Percentiles rank a stretch among this genome's conserved stretches.
Evolutionary conservation across 2,329 filamentous ascomycete genomes (phyloP).

Genomic region (Cladosporium sp.): DNA sequence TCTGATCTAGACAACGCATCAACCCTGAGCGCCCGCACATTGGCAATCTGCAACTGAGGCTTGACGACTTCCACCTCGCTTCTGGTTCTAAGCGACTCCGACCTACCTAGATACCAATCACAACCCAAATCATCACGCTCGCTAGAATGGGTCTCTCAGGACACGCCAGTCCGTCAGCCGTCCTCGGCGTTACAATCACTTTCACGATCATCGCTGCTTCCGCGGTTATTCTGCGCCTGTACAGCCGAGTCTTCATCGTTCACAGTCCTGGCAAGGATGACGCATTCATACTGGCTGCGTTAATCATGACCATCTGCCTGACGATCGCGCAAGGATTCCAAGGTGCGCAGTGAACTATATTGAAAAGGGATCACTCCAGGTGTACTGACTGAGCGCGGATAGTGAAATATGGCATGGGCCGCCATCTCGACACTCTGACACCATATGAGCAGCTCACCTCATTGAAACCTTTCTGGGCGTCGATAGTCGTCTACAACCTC

Average conservation of each 20-base stretch:
- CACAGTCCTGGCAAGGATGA: constrained; percentile 25
- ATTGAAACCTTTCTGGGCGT: constrained; percentile 24
- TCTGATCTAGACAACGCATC: background rate
- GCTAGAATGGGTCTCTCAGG: constrained; percentile 16
- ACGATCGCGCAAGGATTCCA: constrained; percentile 8
- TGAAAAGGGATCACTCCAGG: constrained; percentile 5
- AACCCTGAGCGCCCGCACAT: background rate
- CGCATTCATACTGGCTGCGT: constrained; percentile 16
- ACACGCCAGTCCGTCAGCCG: constrained; percentile 19
- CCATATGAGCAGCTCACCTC: constrained; percentile 17
- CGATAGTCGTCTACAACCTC: constrained; percentile 24
- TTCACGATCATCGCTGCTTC: constrained; percentile 20
- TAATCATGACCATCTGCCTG: background rate
- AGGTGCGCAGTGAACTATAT: constrained; percentile 6
- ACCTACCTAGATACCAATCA: background rate
- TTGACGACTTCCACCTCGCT: background rate
- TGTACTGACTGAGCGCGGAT: constrained; percentile 11
- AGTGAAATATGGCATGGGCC: constrained; percentile 28
- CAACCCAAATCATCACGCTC: background rate
- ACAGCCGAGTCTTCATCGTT: constrained; percentile 21
- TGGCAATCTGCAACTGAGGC: background rate
- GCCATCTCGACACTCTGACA: constrained; percentile 19
- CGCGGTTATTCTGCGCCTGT: constrained; percentile 19
- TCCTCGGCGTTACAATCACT: constrained; percentile 18
- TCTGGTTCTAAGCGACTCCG: too few species aligned